Conservation (phyloP, 1,139 yeast genomes). For the Blastobotrys elegans region DNA sequence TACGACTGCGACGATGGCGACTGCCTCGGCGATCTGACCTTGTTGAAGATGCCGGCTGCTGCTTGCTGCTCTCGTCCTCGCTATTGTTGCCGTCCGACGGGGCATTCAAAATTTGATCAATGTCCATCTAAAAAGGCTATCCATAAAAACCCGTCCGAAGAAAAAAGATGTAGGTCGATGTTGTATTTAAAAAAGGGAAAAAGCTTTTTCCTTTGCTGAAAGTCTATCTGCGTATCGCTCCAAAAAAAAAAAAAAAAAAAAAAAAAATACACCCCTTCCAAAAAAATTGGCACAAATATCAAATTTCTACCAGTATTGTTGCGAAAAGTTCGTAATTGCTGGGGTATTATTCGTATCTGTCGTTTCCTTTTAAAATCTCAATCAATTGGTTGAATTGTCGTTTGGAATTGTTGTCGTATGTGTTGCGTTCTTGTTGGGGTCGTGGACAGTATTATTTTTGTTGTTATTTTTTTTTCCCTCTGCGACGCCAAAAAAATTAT, state of each 20-base stretch:
- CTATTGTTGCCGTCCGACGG: conserved; percentile 6
- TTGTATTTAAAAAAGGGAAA: not conserved
- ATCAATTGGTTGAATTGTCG: too few species aligned
- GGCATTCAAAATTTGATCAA: conserved; percentile 22
- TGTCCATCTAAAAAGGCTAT: conserved; percentile 26
- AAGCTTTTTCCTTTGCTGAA: too few species aligned
- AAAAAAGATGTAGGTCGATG: too few species aligned
- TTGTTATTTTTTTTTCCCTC: not conserved
- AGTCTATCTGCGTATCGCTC: too few species aligned
- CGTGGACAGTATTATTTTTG: not conserved
- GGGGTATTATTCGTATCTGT: not conserved
- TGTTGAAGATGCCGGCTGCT: not conserved
- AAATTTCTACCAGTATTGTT: not conserved
- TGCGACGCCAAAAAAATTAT: not conserved
- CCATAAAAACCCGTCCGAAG: too few species aligned
- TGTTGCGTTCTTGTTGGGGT: too few species aligned
- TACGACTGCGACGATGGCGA: conserved; percentile 1
- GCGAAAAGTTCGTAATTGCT: not conserved
- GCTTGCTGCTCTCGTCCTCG: not conserved
- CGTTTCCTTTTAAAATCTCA: too few species aligned
- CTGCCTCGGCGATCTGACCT: not conserved
- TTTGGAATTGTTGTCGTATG: too few species aligned
- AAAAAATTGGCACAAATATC: too few species aligned
- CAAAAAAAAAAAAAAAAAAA: too few species aligned
- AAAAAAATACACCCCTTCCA: too few species aligned